phyloP scores from a whole-genome alignment of 106 monocot genomes.

The Acorus calamus region DNA sequence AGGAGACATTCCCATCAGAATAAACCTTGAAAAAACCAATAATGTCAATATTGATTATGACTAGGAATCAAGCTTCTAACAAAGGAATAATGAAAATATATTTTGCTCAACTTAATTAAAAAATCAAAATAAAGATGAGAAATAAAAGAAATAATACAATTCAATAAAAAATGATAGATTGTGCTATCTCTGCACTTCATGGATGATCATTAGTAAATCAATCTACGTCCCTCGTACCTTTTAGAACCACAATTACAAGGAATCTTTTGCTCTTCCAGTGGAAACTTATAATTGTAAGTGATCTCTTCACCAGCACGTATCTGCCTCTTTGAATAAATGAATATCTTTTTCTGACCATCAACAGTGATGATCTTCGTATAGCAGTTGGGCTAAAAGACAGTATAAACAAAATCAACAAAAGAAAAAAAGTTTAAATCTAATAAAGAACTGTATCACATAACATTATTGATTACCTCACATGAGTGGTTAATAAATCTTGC shows the following conservation, averaged over 20 bases:
- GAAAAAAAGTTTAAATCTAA: neutral
- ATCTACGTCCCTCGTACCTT: conserved; percentile 33
- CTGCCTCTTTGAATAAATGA: conserved; percentile 92
- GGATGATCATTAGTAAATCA: neutral
- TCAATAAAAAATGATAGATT: neutral
- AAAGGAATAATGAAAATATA: no score
- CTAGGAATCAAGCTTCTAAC: no score
- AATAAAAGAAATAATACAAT: neutral
- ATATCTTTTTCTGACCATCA: conserved; percentile 97
- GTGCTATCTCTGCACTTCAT: no score
- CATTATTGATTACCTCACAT: conserved; percentile 60
- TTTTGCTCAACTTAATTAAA: no score
- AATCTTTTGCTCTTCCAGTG: conserved; percentile 92
- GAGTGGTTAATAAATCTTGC: conserved; percentile 99
- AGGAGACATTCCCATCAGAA: no score
- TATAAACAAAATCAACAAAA: neutral
- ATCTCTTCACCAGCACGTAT: conserved; percentile 90
- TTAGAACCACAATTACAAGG: conserved; percentile 93
- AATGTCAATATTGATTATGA: no score
- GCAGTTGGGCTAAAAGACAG: conserved; percentile 69
- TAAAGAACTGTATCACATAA: conserved; percentile 3
- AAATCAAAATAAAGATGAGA: no score
- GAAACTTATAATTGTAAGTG: conserved; percentile 98
- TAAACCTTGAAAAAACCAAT: no score
- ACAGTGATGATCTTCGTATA: conserved; percentile 95